Evolutionary conservation across 1,139 yeast genomes (phyloP), one percentile per base, ranked within the genome.

Genomic region (Starmera stellimalicola): DNA sequence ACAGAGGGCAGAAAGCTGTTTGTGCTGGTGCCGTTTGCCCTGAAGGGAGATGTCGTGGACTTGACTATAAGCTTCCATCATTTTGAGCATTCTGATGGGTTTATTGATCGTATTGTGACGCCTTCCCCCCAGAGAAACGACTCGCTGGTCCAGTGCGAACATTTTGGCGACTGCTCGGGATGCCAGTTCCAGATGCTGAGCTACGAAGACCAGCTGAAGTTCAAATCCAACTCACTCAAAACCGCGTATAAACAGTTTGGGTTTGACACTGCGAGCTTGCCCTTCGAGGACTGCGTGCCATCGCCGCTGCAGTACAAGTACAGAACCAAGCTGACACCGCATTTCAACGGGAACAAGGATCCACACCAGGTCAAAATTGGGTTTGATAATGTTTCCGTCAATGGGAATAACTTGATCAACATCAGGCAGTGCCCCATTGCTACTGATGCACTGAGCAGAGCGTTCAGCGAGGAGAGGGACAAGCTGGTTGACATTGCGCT

Each of bases 251-350:
- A 65, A 40, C 77, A 67, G 48, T 76, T 78, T 53, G 82, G 85
- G 2, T 42, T 45, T 31, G 50, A 52, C n/a, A 34, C 47, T 1
- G 52, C 65, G 18, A 49, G 70, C 16, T 83, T 88, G 0, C 60
- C 48, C 4, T 60, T 83, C 8, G 56, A 55, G 11, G 53, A 58
- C 2, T 82, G 94, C 0, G 75, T 77, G 33, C 71, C 75, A 5
- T 77, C 88, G 5, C 94, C 95, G 2, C 54, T 70, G 36, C 63
- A 73, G 39, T 79, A 70, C 48, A 59, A 62, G 30, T 84, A 84
- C 56, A 62, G 95, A 44, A 81, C 94, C 2, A 84, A 84, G 48
- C 65, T 84, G 32, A 84, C 94, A 2, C 95, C 95, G 1, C 95
- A 84, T 56, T 84, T 83, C 57, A 81, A 78, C 46, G 61, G 32